Percentiles rank a stretch among this genome's conserved stretches.
phyloP scores from a whole-genome alignment of 2,329 filamentous ascomycete genomes.

The Fusarium luffae region DNA sequence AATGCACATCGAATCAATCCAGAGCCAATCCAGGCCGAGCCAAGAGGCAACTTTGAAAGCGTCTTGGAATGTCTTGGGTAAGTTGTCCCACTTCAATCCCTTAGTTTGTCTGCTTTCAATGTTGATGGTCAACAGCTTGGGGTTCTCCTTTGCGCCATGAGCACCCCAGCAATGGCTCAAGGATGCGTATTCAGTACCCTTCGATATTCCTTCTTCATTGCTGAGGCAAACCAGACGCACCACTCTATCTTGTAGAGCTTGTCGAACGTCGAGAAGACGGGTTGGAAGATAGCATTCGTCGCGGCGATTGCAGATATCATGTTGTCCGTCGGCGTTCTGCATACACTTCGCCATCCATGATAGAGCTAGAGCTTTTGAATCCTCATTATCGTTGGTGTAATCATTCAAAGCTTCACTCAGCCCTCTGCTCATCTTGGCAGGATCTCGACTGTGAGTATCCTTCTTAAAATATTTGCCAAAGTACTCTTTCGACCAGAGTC shows the following conservation, averaged over 20 bases:
- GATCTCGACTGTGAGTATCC: no score
- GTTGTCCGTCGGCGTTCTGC: not conserved
- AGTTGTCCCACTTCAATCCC: not conserved
- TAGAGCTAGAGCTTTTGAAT: not conserved
- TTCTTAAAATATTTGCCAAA: no score
- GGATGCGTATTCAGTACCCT: not conserved
- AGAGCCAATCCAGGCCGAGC: not conserved
- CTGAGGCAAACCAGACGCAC: not conserved
- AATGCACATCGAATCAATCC: constrained; percentile 1
- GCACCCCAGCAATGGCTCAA: not conserved
- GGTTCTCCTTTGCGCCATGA: not conserved
- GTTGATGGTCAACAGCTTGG: not conserved
- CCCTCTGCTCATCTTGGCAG: no score
- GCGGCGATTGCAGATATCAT: not conserved
- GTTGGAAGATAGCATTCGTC: not conserved
- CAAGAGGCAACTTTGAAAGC: not conserved
- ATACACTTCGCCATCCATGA: not conserved
- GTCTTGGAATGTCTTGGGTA: not conserved
- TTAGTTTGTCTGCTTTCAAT: not conserved
- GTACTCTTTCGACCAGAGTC: not conserved
- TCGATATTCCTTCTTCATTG: rapidly evolving
- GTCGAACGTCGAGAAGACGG: not conserved
- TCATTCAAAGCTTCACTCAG: no score
- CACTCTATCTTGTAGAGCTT: not conserved
- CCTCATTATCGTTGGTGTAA: not conserved